Evolutionary conservation across 2,329 filamentous ascomycete species (phyloP).

Genomic region (Diaporthe citrichinensis): DNA sequence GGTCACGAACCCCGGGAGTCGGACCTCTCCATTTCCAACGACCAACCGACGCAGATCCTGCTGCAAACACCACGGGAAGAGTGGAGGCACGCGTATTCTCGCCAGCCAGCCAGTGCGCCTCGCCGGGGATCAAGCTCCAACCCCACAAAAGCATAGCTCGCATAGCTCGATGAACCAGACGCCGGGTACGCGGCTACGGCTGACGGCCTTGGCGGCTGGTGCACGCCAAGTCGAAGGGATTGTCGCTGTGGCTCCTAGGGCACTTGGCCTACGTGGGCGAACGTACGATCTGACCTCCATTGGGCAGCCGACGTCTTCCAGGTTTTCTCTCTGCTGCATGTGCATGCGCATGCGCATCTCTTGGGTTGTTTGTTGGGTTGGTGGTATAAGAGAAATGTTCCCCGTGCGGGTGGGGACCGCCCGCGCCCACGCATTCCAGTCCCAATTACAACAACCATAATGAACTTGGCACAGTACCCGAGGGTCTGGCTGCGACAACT

Average conservation of each 20-base stretch:
- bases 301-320: conserved; percentile 17
- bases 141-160: conserved; percentile 20
- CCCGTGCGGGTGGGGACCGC: conserved; percentile 6
- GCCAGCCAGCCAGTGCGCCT: neutral
- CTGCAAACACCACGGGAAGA: neutral
- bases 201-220: conserved; percentile 30
- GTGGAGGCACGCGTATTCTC: neutral
- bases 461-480: conserved; percentile 6
- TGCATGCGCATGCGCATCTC: conserved; percentile 1
- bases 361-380: neutral
- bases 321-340: neutral
- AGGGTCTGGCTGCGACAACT: conserved; percentile 39
- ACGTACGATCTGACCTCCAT: conserved; percentile 23
- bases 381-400: conserved; percentile 22
- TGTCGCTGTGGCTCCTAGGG: conserved; percentile 23
- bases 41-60: neutral
- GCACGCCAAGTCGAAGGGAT: conserved; percentile 34
- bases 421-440: conserved; percentile 14
- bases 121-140: conserved; percentile 15
- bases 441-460: neutral
- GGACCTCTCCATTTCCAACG: neutral
- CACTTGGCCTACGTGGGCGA: conserved; percentile 30
- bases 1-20: neutral
- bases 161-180: neutral
- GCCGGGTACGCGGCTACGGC: conserved; percentile 28